Conservation (phyloP, 2,329 filamentous ascomycete genomes). For the Aspergillus awamori region DNA sequence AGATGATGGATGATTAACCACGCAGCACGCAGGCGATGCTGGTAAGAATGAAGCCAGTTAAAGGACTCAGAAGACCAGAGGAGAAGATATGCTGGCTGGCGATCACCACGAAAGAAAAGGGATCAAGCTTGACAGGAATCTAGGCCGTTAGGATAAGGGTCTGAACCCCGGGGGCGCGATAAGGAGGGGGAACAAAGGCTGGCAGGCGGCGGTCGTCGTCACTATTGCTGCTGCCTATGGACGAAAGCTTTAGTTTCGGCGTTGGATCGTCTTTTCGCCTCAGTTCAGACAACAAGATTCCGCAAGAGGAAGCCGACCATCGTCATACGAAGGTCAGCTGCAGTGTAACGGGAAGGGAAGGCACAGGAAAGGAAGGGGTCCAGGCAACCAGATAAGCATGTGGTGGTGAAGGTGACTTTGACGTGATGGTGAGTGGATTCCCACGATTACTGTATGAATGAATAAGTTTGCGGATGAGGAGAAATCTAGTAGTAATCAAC, state of each 20-base stretch:
- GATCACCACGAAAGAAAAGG: background rate
- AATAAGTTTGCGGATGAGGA: background rate
- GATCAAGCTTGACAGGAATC: slow-evolving; percentile 4
- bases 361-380: background rate
- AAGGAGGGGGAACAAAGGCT: slow-evolving; percentile 6
- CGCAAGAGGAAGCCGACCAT: slow-evolving; percentile 12
- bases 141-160: background rate
- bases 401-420: no score
- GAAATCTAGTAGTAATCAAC: background rate
- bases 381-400: slow-evolving; percentile 20
- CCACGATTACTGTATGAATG: no score
- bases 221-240: slow-evolving; percentile 24
- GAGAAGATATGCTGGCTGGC: background rate
- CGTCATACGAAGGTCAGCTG: slow-evolving; percentile 7
- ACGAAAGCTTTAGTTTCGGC: slow-evolving; percentile 7
- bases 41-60: background rate
- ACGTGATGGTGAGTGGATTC: no score
- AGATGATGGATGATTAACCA: background rate
- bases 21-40: background rate
- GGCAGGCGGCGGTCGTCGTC: slow-evolving; percentile 5
- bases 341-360: slow-evolving; percentile 7
- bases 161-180: background rate
- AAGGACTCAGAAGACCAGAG: background rate
- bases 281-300: slow-evolving; percentile 13
- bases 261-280: slow-evolving; percentile 10